Evolutionary conservation across 2,329 filamentous ascomycete species (phyloP).

Genomic region (Nothomitra cinnamomea): DNA sequence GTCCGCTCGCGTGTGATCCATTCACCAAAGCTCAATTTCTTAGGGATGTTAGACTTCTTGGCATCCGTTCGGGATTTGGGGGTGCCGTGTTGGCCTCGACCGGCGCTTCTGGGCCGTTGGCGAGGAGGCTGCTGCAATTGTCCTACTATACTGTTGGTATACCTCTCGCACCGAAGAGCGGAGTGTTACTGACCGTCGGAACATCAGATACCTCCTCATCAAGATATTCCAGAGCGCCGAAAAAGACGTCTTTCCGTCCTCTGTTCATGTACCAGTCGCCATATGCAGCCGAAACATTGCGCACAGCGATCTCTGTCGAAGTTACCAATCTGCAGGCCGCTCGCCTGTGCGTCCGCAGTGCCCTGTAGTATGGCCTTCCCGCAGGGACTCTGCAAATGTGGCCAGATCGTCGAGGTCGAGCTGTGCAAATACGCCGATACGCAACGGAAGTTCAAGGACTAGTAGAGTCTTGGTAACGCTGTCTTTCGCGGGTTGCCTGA

Average conservation of each 20-base stretch:
- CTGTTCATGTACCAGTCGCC: background rate
- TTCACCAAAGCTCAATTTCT: background rate
- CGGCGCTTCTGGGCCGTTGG: background rate
- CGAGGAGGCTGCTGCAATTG: background rate
- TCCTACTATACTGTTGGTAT: background rate
- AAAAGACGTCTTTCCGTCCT: background rate
- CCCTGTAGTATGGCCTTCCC: background rate
- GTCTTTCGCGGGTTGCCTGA: background rate
- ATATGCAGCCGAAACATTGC: background rate
- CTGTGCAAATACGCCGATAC: background rate
- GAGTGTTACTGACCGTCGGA: background rate
- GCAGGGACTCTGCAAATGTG: background rate
- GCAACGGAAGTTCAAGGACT: background rate
- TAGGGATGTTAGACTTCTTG: background rate
- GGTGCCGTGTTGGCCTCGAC: background rate
- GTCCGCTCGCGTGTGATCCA: background rate
- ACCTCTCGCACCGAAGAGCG: background rate
- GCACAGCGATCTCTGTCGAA: background rate
- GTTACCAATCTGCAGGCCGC: background rate
- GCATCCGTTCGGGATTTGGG: background rate
- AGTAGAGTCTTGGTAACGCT: background rate
- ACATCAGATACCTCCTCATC: background rate
- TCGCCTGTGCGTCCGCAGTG: background rate
- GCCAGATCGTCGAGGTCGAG: background rate
- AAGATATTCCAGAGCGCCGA: background rate